These are phyloP conservation scores for Biancaea sappan DNA, from an alignment of 306 rosid genomes.

Conservation along the genomic window DNA sequence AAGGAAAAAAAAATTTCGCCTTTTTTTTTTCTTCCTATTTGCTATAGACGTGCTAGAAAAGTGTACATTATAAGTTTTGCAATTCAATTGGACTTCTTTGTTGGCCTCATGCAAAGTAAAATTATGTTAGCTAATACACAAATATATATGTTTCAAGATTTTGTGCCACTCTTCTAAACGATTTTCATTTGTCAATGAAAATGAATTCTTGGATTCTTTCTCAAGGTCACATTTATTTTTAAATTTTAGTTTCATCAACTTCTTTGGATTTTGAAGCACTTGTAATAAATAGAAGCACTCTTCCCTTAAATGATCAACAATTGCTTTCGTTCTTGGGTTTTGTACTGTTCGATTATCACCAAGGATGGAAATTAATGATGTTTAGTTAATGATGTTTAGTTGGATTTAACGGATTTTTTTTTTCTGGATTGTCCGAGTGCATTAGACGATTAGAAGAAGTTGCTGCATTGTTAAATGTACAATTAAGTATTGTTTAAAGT, in stretches of 20 bases:
- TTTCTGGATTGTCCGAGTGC: too few species aligned
- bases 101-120: slow-evolving; percentile 33
- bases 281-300: too few species aligned
- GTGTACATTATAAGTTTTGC: slow-evolving; percentile 69
- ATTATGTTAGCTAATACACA: slow-evolving; percentile 38
- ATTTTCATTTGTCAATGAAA: slow-evolving; percentile 33
- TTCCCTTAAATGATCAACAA: too few species aligned
- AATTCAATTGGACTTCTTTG: slow-evolving; percentile 51
- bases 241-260: neutral
- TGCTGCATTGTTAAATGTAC: too few species aligned
- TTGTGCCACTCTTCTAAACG: slow-evolving; percentile 26
- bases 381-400: too few species aligned
- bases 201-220: neutral
- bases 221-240: neutral
- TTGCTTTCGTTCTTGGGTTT: too few species aligned
- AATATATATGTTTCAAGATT: slow-evolving; percentile 47
- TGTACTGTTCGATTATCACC: too few species aligned
- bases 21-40: slow-evolving; percentile 31
- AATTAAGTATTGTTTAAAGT: too few species aligned
- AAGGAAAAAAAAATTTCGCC: slow-evolving; percentile 28
- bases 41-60: slow-evolving; percentile 39
- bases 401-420: too few species aligned
- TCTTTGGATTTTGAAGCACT: neutral
- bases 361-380: too few species aligned
- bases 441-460: too few species aligned